These are phyloP conservation scores for Aspergillus caelatus DNA, from an alignment of 2,329 filamentous ascomycete species.

Conservation along the genomic window DNA sequence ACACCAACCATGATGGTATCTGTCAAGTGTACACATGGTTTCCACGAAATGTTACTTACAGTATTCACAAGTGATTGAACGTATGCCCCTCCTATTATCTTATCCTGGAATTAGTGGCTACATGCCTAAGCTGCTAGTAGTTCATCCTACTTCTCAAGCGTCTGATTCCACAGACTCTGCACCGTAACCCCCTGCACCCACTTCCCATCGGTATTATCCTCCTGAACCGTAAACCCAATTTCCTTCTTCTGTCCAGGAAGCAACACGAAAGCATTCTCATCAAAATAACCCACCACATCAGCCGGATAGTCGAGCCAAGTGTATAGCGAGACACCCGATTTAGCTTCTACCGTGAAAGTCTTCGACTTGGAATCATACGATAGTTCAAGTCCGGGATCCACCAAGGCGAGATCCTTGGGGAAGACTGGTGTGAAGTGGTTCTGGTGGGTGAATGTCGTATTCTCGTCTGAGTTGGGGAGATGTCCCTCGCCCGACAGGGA, in stretches of 20 bases:
- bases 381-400: constrained; percentile 53
- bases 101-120: not conserved
- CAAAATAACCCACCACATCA: constrained; percentile 54
- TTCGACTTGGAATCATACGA: constrained; percentile 32
- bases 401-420: constrained; percentile 49
- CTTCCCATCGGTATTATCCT: constrained; percentile 44
- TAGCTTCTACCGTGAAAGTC: constrained; percentile 53
- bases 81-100: not conserved
- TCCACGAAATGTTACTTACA: not conserved
- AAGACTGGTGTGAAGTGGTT: constrained; percentile 55
- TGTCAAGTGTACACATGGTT: not conserved
- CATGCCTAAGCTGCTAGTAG: not conserved
- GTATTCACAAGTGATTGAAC: not conserved
- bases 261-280: constrained; percentile 58
- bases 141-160: not conserved
- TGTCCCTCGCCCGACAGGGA: constrained; percentile 49
- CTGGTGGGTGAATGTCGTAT: constrained; percentile 49
- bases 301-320: constrained; percentile 59
- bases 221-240: constrained; percentile 51
- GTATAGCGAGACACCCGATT: constrained; percentile 54
- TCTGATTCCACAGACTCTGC: constrained; percentile 56
- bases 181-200: constrained; percentile 55
- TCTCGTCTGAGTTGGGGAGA: constrained; percentile 48
- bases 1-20: not conserved
- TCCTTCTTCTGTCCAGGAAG: constrained; percentile 48